Conservation (phyloP, 768 basidiomycete species). For the Favolaschia claudopus region DNA sequence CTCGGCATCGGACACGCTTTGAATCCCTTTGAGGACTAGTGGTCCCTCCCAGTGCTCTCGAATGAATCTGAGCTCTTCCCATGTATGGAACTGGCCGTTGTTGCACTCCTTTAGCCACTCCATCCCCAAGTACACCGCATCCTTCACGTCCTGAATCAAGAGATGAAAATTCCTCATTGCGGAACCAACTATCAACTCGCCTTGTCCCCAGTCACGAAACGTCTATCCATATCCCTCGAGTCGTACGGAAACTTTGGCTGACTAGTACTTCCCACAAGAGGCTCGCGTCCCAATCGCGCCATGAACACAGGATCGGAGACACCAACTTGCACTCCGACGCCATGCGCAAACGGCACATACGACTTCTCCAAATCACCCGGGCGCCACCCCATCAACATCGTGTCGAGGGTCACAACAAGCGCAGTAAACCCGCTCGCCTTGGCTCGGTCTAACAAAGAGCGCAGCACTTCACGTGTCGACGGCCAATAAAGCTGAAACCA, state of each 20-base stretch:
- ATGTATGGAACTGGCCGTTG: slow-evolving; percentile 67
- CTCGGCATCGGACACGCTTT: slow-evolving; percentile 72
- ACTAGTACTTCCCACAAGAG: slow-evolving; percentile 47
- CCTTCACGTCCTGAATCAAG: slow-evolving; percentile 44
- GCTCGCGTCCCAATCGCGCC: slow-evolving; percentile 57
- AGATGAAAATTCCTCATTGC: too few species aligned
- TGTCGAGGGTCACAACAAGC: slow-evolving; percentile 83
- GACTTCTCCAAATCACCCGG: slow-evolving; percentile 73
- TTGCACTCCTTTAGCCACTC: slow-evolving; percentile 72
- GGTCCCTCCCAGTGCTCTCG: slow-evolving; percentile 81
- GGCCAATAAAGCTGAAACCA: slow-evolving; percentile 93
- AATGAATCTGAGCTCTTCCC: slow-evolving; percentile 77
- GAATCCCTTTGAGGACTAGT: slow-evolving; percentile 80
- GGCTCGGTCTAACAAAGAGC: slow-evolving; percentile 71
- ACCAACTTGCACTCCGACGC: slow-evolving; percentile 72
- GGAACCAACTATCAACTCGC: too few species aligned
- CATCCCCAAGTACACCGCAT: slow-evolving; percentile 55
- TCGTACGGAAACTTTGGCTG: slow-evolving; percentile 67
- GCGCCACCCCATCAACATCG: slow-evolving; percentile 76
- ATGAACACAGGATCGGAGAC: slow-evolving; percentile 83
- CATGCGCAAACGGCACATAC: slow-evolving; percentile 73
- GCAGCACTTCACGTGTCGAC: slow-evolving; percentile 59
- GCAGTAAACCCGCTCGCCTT: slow-evolving; percentile 72
- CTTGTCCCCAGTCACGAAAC: slow-evolving; percentile 55
- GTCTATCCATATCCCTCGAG: slow-evolving; percentile 51